Evolutionary conservation across 805 yeast genomes (phyloP).

Genomic region (Lachancea fermentati): DNA sequence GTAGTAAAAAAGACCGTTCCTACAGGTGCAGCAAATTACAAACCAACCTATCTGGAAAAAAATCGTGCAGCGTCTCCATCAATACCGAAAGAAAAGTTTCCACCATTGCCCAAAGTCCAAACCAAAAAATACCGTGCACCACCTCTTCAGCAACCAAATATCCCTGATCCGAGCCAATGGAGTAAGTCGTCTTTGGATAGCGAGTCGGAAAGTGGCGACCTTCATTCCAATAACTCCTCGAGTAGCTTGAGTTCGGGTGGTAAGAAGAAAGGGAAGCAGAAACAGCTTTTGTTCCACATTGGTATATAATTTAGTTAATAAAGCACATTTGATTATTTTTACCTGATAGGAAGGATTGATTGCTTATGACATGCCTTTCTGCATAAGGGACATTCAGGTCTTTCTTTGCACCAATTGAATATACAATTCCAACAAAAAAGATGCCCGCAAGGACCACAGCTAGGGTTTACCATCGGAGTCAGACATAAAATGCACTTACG

Average conservation of each 20-base stretch:
- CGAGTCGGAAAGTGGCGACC: neutral
- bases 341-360: slow-evolving; percentile 6
- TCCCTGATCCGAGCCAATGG: slow-evolving; percentile 37
- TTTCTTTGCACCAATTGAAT: slow-evolving; percentile 81
- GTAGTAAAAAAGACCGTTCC: slow-evolving; percentile 11
- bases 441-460: slow-evolving; percentile 89
- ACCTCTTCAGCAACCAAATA: slow-evolving; percentile 45
- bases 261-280: slow-evolving; percentile 43
- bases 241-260: slow-evolving; percentile 17
- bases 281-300: slow-evolving; percentile 47
- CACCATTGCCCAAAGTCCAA: slow-evolving; percentile 38
- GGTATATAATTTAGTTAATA: slow-evolving; percentile 42
- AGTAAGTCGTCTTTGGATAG: slow-evolving; percentile 12
- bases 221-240: neutral
- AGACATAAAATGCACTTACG: slow-evolving; percentile 83
- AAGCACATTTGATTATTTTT: neutral
- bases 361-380: slow-evolving; percentile 49
- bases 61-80: slow-evolving; percentile 20
- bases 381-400: slow-evolving; percentile 88
- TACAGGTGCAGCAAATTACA: slow-evolving; percentile 20
- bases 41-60: slow-evolving; percentile 29
- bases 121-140: slow-evolving; percentile 39
- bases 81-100: slow-evolving; percentile 36
- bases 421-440: slow-evolving; percentile 90
- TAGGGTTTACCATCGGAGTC: slow-evolving; percentile 71